These are phyloP conservation scores for Rugonectria rugulosa DNA, from an alignment of 2,329 filamentous ascomycete genomes.

Conservation along the genomic window DNA sequence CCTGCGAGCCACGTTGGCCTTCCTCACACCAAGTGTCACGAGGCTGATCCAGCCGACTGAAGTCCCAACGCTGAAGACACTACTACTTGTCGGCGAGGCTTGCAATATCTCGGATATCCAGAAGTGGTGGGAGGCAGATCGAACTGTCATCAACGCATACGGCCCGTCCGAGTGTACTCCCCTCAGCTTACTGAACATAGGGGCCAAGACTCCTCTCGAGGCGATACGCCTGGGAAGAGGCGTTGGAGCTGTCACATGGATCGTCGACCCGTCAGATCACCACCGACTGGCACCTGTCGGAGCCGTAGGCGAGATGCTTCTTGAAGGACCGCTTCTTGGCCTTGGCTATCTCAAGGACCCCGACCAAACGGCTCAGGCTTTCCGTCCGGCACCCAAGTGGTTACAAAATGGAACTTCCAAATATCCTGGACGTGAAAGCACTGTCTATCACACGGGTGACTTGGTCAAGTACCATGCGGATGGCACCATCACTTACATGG, in stretches of 20 bases:
- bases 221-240: constrained; percentile 8
- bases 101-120: no score
- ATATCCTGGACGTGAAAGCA: constrained; percentile 7
- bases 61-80: no score
- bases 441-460: constrained; percentile 32
- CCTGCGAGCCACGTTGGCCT: no score
- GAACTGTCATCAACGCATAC: no score
- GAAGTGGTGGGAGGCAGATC: no score
- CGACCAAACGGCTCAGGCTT: constrained; percentile 52
- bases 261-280: constrained; percentile 39
- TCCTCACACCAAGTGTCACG: no score
- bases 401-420: constrained; percentile 27
- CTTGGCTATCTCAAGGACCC: constrained; percentile 57
- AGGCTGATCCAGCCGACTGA: no score
- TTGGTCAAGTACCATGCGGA: constrained; percentile 26
- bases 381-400: constrained; percentile 54
- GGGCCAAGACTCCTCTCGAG: neutral
- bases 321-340: constrained; percentile 54
- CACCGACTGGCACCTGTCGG: constrained; percentile 39
- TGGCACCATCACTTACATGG: constrained; percentile 23
- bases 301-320: constrained; percentile 42
- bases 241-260: constrained; percentile 29
- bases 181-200: constrained; percentile 8
- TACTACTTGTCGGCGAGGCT: no score
- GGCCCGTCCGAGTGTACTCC: no score